Evolutionary conservation across 257 asterid species (phyloP).

Genomic region (Nicotiana paniculata): DNA sequence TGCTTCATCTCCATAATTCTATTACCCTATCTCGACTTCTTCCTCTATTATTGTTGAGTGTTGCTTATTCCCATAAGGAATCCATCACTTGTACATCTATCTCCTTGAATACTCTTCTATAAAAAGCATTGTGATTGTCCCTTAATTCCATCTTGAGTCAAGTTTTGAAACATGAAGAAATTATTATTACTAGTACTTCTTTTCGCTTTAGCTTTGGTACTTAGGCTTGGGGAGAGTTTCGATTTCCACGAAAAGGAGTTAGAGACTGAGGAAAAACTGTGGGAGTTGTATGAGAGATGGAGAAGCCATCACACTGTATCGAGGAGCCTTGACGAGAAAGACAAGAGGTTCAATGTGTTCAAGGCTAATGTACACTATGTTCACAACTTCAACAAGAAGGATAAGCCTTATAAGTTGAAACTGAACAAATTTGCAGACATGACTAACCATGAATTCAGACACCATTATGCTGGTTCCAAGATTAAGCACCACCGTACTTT

Average conservation of each 20-base stretch:
- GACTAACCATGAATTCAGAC: slow-evolving; percentile 82
- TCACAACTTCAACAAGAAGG: slow-evolving; percentile 53
- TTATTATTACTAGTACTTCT: slow-evolving; percentile 13
- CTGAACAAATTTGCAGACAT: slow-evolving; percentile 82
- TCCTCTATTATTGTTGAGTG: slow-evolving; percentile 13
- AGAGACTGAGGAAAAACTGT: slow-evolving; percentile 66
- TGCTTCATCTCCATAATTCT: background rate
- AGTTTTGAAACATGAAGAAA: slow-evolving; percentile 21
- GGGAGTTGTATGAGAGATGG: slow-evolving; percentile 86
- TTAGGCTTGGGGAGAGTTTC: slow-evolving; percentile 39
- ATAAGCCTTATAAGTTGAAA: slow-evolving; percentile 69
- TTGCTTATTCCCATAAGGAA: slow-evolving; percentile 30
- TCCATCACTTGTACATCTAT: background rate
- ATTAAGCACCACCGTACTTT: slow-evolving; percentile 62
- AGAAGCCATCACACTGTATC: slow-evolving; percentile 79
- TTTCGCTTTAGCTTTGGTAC: slow-evolving; percentile 35
- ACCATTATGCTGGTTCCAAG: slow-evolving; percentile 53
- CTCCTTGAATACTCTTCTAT: slow-evolving; percentile 27
- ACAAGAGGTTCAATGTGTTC: slow-evolving; percentile 64
- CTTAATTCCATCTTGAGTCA: background rate
- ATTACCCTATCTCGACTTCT: background rate
- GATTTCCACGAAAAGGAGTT: slow-evolving; percentile 66
- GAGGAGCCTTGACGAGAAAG: slow-evolving; percentile 55
- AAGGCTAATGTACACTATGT: slow-evolving; percentile 62
- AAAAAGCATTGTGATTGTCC: slow-evolving; percentile 25